phyloP scores from a whole-genome alignment of 768 basidiomycete genomes.

The Leccinum truebloodii region DNA sequence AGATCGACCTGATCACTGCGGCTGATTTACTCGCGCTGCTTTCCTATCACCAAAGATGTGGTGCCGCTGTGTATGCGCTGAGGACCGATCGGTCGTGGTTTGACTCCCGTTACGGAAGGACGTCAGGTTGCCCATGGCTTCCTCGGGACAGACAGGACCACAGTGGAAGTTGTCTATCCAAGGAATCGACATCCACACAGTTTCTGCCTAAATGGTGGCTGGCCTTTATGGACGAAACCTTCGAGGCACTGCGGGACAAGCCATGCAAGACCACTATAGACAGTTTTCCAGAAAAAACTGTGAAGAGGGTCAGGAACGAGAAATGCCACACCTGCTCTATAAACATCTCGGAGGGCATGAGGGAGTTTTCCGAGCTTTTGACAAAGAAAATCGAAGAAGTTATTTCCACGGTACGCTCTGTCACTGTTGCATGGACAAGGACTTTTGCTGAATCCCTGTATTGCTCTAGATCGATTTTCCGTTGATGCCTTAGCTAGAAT shows the following conservation, averaged over 20 bases:
- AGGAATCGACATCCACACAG: not conserved
- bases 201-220: conserved; percentile 20
- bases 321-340: not conserved
- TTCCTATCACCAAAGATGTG: conserved; percentile 20
- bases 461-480: not conserved
- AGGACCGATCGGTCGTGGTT: conserved; percentile 15
- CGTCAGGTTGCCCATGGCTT: not conserved
- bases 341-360: conserved; percentile 12
- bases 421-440: not conserved
- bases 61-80: conserved; percentile 10
- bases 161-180: not conserved
- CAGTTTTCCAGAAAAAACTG: not conserved
- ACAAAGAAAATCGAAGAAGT: conserved; percentile 11
- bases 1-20: conserved; percentile 29
- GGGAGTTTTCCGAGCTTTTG: conserved; percentile 2
- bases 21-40: conserved; percentile 28
- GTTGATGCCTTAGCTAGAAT: not conserved
- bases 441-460: not conserved
- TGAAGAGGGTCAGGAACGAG: not conserved
- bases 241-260: conserved; percentile 14
- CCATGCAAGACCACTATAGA: conserved; percentile 17
- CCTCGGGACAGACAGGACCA: not conserved
- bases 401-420: conserved; percentile 9
- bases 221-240: conserved; percentile 18
- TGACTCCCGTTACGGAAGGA: conserved; percentile 8